phyloP scores from a whole-genome alignment of 2,329 filamentous ascomycete species.

The Talaromyces atroroseus region DNA sequence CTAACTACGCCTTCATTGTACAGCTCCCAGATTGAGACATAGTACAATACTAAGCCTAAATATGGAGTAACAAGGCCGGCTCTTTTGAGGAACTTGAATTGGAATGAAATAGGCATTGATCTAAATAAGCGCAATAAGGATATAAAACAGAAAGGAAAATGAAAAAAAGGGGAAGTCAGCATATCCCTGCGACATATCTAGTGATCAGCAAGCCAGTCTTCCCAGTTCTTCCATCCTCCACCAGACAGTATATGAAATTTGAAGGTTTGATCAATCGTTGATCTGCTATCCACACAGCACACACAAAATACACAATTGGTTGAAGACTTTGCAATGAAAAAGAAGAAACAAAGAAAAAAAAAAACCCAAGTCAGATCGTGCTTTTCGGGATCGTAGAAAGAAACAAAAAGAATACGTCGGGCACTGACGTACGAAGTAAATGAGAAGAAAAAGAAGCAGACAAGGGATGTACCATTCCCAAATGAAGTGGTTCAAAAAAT shows the following conservation, averaged over 20 bases:
- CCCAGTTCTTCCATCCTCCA: neutral
- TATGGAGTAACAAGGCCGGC: too few relatives aligned
- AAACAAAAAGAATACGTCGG: neutral
- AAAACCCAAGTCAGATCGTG: neutral
- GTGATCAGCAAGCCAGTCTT: neutral
- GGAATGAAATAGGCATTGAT: constrained; percentile 3
- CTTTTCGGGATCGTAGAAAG: constrained; percentile 1
- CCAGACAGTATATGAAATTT: neutral
- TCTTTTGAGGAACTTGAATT: too few relatives aligned
- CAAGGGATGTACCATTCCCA: constrained; percentile 8
- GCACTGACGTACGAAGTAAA: neutral
- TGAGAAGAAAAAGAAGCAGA: neutral
- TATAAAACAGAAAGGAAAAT: constrained; percentile 13
- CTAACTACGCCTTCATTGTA: too few relatives aligned
- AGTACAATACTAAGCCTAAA: too few relatives aligned
- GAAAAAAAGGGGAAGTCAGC: neutral
- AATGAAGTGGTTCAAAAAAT: constrained; percentile 7
- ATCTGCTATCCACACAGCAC: neutral
- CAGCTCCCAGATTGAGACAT: too few relatives aligned
- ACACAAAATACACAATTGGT: constrained; percentile 3
- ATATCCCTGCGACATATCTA: neutral
- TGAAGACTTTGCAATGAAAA: constrained; percentile 2
- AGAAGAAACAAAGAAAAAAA: neutral
- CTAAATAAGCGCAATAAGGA: constrained; percentile 15
- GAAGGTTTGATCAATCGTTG: neutral